These are phyloP conservation scores for Candida anglica DNA, from an alignment of 805 yeast genomes.

Conservation along the genomic window DNA sequence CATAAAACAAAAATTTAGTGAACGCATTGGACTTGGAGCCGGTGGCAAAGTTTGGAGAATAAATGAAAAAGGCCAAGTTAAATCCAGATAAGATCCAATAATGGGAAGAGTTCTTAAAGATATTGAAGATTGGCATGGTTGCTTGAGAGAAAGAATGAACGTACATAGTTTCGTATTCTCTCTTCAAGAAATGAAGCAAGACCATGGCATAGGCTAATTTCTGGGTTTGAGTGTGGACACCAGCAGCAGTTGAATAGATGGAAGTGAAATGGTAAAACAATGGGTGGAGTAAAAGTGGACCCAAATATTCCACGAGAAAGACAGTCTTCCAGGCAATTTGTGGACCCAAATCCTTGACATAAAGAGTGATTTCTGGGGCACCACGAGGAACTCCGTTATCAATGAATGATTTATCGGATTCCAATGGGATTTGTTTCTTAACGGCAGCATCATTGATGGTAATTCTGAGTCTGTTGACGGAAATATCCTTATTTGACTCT, in stretches of 20 bases:
- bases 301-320: slow-evolving; percentile 82
- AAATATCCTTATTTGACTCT: slow-evolving; percentile 36
- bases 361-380: slow-evolving; percentile 37
- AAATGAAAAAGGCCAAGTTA: slow-evolving; percentile 46
- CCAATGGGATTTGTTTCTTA: slow-evolving; percentile 40
- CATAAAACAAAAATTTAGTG: slow-evolving; percentile 38
- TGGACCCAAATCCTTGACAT: slow-evolving; percentile 86
- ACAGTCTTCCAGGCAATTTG: slow-evolving; percentile 92
- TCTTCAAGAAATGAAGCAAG: slow-evolving; percentile 74
- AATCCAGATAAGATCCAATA: slow-evolving; percentile 91
- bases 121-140: slow-evolving; percentile 87
- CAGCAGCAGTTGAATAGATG: slow-evolving; percentile 18
- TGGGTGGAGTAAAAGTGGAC: slow-evolving; percentile 82
- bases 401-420: slow-evolving; percentile 39
- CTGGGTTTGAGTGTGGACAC: slow-evolving; percentile 49
- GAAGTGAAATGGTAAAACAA: slow-evolving; percentile 51
- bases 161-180: slow-evolving; percentile 82
- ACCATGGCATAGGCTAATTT: slow-evolving; percentile 50
- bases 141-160: slow-evolving; percentile 83
- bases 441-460: slow-evolving; percentile 18
- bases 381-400: slow-evolving; percentile 41
- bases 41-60: slow-evolving; percentile 19
- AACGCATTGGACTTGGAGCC: slow-evolving; percentile 9
- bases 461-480: slow-evolving; percentile 23
- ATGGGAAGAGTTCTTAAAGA: slow-evolving; percentile 86